A percentile compares a stretch with the other conserved stretches of the same genome.
These are phyloP conservation scores for Sporodiniella umbellata DNA, from an alignment of 371 early-diverging fungal genomes.

Conservation along the genomic window DNA sequence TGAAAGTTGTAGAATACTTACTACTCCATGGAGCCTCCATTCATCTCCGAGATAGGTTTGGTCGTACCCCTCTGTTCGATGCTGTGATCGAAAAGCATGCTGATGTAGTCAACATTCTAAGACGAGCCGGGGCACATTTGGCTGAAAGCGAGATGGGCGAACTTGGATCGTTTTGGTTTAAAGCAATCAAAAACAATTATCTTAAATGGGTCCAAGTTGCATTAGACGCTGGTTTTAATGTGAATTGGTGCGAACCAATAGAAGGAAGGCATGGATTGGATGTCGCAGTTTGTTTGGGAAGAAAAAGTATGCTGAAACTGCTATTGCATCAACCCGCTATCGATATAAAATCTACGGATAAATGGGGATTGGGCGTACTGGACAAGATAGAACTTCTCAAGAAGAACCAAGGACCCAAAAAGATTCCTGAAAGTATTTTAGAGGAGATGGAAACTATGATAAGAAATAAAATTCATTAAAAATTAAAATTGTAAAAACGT, in stretches of 20 bases:
- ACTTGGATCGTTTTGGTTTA: conserved; percentile 47
- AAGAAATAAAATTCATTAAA: not conserved
- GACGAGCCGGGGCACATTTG: conserved; percentile 86
- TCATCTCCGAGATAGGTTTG: conserved; percentile 84
- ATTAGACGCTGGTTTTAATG: conserved; percentile 38
- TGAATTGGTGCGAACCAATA: conserved; percentile 43
- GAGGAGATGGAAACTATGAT: conserved; percentile 14
- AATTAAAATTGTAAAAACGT: not conserved
- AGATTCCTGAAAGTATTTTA: not conserved
- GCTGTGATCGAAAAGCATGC: conserved; percentile 64
- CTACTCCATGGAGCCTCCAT: conserved; percentile 85
- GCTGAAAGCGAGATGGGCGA: conserved; percentile 75
- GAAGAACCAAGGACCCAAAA: not conserved
- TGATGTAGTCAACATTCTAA: conserved; percentile 65
- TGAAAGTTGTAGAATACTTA: conserved; percentile 69
- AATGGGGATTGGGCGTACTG: conserved; percentile 31
- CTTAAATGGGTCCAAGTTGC: conserved; percentile 33
- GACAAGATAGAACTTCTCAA: conserved; percentile 29
- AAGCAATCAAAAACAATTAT: conserved; percentile 35
- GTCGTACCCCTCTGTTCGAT: conserved; percentile 89
- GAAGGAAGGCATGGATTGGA: conserved; percentile 40
- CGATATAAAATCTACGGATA: conserved; percentile 20
- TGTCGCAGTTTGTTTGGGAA: conserved; percentile 34
- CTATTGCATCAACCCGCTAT: conserved; percentile 26
- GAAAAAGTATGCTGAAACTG: conserved; percentile 26